phyloP scores from a whole-genome alignment of 2,329 filamentous ascomycete genomes.

The Claviceps sp. region DNA sequence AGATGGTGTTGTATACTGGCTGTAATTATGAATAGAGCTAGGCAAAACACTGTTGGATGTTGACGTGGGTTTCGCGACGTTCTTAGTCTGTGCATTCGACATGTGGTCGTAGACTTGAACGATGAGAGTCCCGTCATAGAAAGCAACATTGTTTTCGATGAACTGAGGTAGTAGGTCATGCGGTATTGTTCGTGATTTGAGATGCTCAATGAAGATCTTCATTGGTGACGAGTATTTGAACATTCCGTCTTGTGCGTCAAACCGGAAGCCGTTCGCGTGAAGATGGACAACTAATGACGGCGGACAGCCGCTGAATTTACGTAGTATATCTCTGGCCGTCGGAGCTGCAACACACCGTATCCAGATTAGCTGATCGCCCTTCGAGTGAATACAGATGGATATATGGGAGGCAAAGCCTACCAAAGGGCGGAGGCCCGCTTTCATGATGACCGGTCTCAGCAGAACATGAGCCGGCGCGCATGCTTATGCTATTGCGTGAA shows the following conservation, averaged over 20 bases:
- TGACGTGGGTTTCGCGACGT: slow-evolving; percentile 34
- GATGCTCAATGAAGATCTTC: slow-evolving; percentile 64
- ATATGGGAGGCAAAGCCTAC: slow-evolving; percentile 20
- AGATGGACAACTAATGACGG: slow-evolving; percentile 83
- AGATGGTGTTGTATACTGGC: slow-evolving; percentile 79
- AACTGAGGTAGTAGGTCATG: slow-evolving; percentile 81
- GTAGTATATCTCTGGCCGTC: slow-evolving; percentile 65
- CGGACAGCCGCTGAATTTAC: slow-evolving; percentile 58
- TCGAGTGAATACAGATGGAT: neutral
- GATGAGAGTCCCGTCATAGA: slow-evolving; percentile 92
- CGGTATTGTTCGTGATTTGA: slow-evolving; percentile 64
- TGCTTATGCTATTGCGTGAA: slow-evolving; percentile 36
- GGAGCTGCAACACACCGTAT: slow-evolving; percentile 38
- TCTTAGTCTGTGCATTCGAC: slow-evolving; percentile 46
- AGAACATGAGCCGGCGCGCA: slow-evolving; percentile 33
- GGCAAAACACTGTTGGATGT: slow-evolving; percentile 49
- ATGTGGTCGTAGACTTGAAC: slow-evolving; percentile 89
- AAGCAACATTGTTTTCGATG: slow-evolving; percentile 54
- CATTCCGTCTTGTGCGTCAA: slow-evolving; percentile 87
- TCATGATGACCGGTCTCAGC: slow-evolving; percentile 27
- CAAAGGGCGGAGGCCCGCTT: slow-evolving; percentile 37
- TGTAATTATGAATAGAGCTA: slow-evolving; percentile 88
- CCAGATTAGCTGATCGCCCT: neutral
- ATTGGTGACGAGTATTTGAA: slow-evolving; percentile 90
- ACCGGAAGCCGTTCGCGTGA: slow-evolving; percentile 73